Evolutionary conservation across 805 yeast species (phyloP).

Genomic region (Candida golubevii): DNA sequence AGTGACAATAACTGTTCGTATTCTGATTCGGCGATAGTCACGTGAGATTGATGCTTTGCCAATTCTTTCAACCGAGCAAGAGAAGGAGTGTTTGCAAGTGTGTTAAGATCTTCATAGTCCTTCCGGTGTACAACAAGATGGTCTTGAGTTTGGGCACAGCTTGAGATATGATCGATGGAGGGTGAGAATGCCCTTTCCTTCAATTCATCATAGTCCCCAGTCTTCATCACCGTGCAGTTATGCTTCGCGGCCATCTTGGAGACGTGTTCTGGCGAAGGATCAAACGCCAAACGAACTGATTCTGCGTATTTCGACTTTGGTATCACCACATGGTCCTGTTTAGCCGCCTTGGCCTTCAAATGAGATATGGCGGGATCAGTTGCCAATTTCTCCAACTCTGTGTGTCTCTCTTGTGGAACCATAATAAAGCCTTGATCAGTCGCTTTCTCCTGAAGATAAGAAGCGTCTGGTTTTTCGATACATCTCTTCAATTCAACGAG

Average conservation of each 20-base stretch:
- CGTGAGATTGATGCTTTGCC: conserved; percentile 6
- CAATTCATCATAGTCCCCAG: conserved; percentile 3
- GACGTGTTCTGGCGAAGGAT: conserved; percentile 12
- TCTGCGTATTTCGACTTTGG: conserved; percentile 6
- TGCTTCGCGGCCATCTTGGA: conserved; percentile 8
- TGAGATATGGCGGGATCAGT: conserved; percentile 2
- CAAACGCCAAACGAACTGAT: conserved; percentile 9
- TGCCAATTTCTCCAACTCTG: conserved; percentile 7
- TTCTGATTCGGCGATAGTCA: conserved; percentile 3
- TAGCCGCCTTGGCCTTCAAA: conserved; percentile 10
- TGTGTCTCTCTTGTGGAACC: conserved; percentile 4
- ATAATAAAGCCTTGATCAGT: conserved; percentile 2
- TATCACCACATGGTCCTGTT: conserved; percentile 8
- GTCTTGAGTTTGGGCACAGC: conserved; percentile 5
- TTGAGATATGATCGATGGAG: conserved; percentile 8
- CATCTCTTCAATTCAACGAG: conserved; percentile 15
- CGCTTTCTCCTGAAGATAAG: conserved; percentile 10
- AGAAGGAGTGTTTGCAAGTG: conserved; percentile 8
- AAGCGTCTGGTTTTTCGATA: background rate
- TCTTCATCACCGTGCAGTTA: conserved; percentile 4
- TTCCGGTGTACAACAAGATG: conserved; percentile 8
- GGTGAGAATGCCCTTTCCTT: conserved; percentile 12
- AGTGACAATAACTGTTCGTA: background rate
- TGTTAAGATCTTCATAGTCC: conserved; percentile 1
- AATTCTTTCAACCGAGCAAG: conserved; percentile 5